Percentiles rank a stretch among this genome's conserved stretches.
Evolutionary conservation across 169 alveolate species (phyloP).

Genomic region (Cryptosporidium andersoni): DNA sequence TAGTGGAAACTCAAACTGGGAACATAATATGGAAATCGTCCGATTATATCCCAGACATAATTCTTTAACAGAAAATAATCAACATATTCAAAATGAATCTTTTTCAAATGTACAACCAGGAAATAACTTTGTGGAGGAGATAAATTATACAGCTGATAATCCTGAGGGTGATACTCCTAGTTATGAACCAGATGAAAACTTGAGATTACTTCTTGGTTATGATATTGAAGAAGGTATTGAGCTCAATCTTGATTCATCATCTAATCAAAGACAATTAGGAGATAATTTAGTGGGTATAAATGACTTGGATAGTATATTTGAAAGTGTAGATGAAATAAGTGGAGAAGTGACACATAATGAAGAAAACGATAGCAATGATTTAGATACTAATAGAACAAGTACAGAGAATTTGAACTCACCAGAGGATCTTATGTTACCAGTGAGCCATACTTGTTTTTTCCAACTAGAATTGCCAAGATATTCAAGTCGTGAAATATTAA

Average conservation of each 20-base stretch:
- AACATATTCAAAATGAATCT: neutral
- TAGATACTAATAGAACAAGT: neutral
- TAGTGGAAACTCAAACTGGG: slow-evolving; percentile 72
- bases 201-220: neutral
- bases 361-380: neutral
- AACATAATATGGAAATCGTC: slow-evolving; percentile 73
- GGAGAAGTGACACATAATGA: neutral
- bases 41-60: neutral
- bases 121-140: slow-evolving; percentile 41
- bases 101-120: slow-evolving; percentile 12
- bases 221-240: neutral
- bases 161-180: neutral
- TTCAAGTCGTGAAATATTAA: slow-evolving; percentile 81
- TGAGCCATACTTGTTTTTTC: slow-evolving; percentile 92
- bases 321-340: neutral
- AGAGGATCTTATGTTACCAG: slow-evolving; percentile 80
- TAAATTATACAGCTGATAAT: neutral
- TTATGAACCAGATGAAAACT: neutral
- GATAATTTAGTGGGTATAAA: neutral
- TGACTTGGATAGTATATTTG: neutral
- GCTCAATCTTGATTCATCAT: neutral
- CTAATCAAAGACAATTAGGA: neutral
- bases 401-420: neutral
- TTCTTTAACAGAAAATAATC: neutral
- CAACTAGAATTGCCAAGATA: slow-evolving; percentile 88